Percentiles rank a stretch among this genome's conserved stretches.
These are phyloP conservation scores for Posidonia oceanica DNA, from an alignment of 116 monocot genomes.

Conservation along the genomic window DNA sequence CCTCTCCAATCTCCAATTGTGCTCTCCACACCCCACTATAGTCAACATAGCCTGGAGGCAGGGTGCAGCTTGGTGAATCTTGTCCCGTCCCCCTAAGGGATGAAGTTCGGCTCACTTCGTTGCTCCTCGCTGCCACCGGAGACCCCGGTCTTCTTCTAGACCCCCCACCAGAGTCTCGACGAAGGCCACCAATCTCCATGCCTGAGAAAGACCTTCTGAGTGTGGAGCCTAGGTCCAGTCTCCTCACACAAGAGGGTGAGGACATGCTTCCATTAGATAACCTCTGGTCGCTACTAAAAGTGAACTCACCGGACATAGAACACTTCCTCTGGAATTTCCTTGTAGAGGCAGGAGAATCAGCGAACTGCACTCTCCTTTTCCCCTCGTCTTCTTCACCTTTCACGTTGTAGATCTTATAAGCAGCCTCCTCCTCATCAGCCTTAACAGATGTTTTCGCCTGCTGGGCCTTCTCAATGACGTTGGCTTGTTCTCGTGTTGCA, in stretches of 20 bases:
- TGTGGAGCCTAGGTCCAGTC: not conserved
- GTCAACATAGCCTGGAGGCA: not conserved
- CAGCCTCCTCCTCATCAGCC: not conserved
- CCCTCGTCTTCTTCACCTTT: not conserved
- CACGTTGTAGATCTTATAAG: not conserved
- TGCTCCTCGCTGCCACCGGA: not conserved
- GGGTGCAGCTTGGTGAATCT: not conserved
- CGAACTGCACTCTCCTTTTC: not conserved
- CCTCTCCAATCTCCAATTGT: not conserved
- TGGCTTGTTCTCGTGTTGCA: not conserved
- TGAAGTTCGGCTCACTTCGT: slow-evolving; percentile 6
- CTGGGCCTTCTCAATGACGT: not conserved
- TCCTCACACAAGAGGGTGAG: not conserved
- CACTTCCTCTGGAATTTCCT: not conserved
- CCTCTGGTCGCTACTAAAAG: not conserved
- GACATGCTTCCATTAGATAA: not conserved
- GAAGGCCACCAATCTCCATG: not conserved
- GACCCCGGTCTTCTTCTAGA: slow-evolving; percentile 4
- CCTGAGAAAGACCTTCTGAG: not conserved
- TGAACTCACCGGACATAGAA: slow-evolving; percentile 3
- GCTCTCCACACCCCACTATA: not conserved
- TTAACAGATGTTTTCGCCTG: not conserved
- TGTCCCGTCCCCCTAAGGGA: slow-evolving; percentile 1
- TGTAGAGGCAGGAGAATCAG: not conserved
- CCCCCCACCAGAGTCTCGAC: not conserved